phyloP scores from a whole-genome alignment of 108 stramenopile species.

The Cyclostephanos tholiformis region DNA sequence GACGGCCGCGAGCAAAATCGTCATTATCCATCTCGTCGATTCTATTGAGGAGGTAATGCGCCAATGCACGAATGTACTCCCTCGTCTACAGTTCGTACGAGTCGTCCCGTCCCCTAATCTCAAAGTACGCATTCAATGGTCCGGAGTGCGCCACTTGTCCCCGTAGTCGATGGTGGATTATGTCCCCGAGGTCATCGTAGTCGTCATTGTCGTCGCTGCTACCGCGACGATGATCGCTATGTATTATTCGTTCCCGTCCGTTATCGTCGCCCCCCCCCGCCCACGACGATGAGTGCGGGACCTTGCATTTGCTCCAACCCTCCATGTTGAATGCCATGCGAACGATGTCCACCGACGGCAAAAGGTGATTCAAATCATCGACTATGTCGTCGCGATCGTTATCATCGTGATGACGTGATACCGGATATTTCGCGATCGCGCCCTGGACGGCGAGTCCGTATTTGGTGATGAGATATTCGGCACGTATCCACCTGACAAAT shows the following conservation, averaged over 20 bases:
- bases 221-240: conserved; percentile 2
- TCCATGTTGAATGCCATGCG: conserved; percentile 68
- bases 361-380: conserved; percentile 5
- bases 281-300: conserved; percentile 17
- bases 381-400: conserved; percentile 33
- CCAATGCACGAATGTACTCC: conserved; percentile 75
- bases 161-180: conserved; percentile 53
- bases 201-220: conserved; percentile 11
- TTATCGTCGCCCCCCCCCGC: conserved; percentile 25
- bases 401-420: conserved; percentile 58
- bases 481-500: conserved; percentile 72
- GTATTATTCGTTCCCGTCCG: conserved; percentile 21
- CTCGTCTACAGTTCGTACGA: conserved; percentile 81
- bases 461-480: conserved; percentile 70
- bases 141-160: conserved; percentile 63
- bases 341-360: conserved; percentile 58
- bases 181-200: conserved; percentile 41
- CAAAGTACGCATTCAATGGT: conserved; percentile 78
- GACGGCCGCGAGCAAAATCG: background rate
- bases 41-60: conserved; percentile 62
- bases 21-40: conserved; percentile 29
- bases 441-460: conserved; percentile 56
- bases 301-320: conserved; percentile 57
- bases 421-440: conserved; percentile 46
- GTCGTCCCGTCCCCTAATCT: conserved; percentile 57